A percentile compares a stretch with the other conserved stretches of the same genome.
Conservation (phyloP, 2,329 filamentous ascomycete species). For the Fusarium penzigii region DNA sequence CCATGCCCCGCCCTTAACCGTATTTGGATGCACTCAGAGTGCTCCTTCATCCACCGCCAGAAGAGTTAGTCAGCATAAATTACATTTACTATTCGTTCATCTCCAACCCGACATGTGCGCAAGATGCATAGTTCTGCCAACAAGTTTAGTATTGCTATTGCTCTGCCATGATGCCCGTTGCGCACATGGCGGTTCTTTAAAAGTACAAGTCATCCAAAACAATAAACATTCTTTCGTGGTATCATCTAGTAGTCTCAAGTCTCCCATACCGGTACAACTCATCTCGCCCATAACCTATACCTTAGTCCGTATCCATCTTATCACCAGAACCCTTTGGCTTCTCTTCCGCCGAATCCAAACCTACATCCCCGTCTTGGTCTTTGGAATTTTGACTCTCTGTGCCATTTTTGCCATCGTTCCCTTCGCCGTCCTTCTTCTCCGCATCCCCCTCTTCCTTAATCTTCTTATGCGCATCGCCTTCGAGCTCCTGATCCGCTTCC, state of each 20-base stretch:
- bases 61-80: too few relatives aligned
- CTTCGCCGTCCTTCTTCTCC: constrained; percentile 26
- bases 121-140: too few relatives aligned
- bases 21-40: neutral
- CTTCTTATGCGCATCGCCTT: constrained; percentile 47
- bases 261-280: constrained; percentile 8
- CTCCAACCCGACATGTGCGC: too few relatives aligned
- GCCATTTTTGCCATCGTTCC: constrained; percentile 2
- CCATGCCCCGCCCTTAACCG: neutral
- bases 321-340: constrained; percentile 21
- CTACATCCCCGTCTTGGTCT: constrained; percentile 9
- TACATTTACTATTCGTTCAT: too few relatives aligned
- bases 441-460: constrained; percentile 44
- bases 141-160: too few relatives aligned
- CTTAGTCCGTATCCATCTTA: constrained; percentile 31
- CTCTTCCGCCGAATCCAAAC: constrained; percentile 17
- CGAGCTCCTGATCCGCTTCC: constrained; percentile 53
- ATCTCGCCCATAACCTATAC: neutral
- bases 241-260: constrained; percentile 6
- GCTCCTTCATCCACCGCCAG: too few relatives aligned
- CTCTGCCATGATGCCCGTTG: too few relatives aligned
- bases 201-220: neutral
- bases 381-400: neutral
- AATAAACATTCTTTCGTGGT: neutral
- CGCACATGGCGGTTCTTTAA: neutral